These are phyloP conservation scores for Inonotus obliquus DNA, from an alignment of 1,284 basidiomycete species.

Conservation along the genomic window DNA sequence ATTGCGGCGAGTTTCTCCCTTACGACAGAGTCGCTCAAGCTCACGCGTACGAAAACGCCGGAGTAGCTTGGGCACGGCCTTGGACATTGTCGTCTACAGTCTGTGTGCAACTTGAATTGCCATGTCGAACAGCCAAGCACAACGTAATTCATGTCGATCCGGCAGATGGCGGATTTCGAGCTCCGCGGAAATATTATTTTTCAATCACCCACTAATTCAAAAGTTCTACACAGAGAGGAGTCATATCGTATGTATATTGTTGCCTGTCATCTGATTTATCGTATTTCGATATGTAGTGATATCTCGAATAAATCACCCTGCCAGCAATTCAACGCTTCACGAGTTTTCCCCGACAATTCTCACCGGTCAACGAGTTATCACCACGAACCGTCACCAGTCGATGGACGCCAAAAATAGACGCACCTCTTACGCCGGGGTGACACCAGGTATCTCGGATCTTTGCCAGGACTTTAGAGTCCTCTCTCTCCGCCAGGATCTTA, in stretches of 20 bases:
- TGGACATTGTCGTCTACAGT: neutral
- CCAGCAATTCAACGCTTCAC: neutral
- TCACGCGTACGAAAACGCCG: constrained; percentile 21
- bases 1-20: neutral
- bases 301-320: neutral
- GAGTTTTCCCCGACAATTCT: constrained; percentile 2
- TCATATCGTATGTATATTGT: too few species aligned
- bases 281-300: neutral
- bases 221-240: too few species aligned
- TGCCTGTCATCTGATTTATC: too few species aligned
- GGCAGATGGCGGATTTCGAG: neutral
- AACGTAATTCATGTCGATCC: too few species aligned
- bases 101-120: too few species aligned
- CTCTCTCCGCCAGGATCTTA: neutral
- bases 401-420: neutral
- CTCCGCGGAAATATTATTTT: neutral
- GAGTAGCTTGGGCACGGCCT: constrained; percentile 14
- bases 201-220: too few species aligned
- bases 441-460: neutral
- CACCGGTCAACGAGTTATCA: neutral
- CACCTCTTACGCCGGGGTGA: neutral
- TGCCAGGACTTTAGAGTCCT: neutral
- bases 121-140: too few species aligned
- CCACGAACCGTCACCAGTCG: neutral
- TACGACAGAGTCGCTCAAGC: constrained; percentile 7